Percentiles rank a stretch among this genome's conserved stretches.
Conservation (phyloP, 2,329 filamentous ascomycete species). For the Alternaria postmessia region DNA sequence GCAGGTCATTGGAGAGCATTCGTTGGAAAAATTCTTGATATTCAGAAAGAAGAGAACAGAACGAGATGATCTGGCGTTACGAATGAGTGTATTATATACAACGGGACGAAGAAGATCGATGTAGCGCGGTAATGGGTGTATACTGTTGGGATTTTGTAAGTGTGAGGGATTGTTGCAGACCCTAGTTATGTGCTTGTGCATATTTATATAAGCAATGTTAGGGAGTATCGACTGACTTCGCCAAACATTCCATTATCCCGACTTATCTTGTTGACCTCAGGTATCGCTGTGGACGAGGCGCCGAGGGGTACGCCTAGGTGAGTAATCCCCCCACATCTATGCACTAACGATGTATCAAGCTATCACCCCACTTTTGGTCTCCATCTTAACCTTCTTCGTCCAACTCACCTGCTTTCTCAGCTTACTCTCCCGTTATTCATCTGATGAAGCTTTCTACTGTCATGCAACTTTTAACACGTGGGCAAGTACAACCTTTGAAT, state of each 20-base stretch:
- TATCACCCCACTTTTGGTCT: background rate
- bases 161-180: background rate
- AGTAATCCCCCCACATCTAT: conserved; percentile 5
- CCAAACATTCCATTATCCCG: background rate
- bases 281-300: background rate
- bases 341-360: background rate
- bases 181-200: background rate
- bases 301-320: background rate
- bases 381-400: background rate
- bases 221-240: background rate
- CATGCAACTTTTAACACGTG: no score
- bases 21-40: background rate
- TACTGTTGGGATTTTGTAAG: background rate
- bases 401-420: background rate
- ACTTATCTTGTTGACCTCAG: background rate
- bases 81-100: background rate
- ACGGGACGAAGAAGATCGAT: background rate
- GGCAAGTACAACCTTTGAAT: no score
- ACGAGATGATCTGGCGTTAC: background rate
- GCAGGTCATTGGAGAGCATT: background rate
- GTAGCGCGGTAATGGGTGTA: background rate
- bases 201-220: background rate
- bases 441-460: background rate
- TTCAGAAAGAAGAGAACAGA: background rate
- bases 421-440: background rate